These are phyloP conservation scores for Eutrema heterophyllum DNA, from an alignment of 345 rosid species.

Conservation along the genomic window DNA sequence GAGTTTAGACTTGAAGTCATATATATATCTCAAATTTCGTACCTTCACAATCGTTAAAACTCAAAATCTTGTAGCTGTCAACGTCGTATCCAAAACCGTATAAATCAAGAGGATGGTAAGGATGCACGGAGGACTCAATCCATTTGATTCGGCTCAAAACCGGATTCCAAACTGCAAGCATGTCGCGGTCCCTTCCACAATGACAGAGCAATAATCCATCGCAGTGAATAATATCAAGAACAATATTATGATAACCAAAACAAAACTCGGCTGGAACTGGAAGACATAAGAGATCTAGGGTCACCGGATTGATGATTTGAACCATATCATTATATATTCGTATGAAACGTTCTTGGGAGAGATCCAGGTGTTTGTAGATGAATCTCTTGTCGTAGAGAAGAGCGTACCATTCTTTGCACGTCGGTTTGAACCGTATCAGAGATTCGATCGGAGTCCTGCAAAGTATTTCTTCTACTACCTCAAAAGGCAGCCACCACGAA, in stretches of 20 bases:
- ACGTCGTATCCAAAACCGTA: background rate
- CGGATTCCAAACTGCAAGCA: background rate
- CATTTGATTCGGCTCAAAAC: background rate
- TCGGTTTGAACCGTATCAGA: background rate
- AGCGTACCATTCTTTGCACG: background rate
- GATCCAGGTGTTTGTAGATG: background rate
- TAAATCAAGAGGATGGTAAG: rapidly evolving
- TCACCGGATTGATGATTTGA: background rate
- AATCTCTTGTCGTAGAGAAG: background rate
- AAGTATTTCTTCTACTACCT: background rate
- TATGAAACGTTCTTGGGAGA: background rate
- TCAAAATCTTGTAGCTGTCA: no score
- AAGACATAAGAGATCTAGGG: background rate
- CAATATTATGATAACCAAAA: background rate
- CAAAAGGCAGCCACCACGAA: background rate
- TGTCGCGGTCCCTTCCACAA: rapidly evolving
- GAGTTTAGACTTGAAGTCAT: background rate
- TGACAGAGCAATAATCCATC: background rate
- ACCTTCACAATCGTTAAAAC: background rate
- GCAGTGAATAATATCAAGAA: background rate
- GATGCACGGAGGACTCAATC: background rate
- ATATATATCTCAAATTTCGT: background rate
- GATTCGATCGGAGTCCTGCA: background rate
- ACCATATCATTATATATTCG: background rate
- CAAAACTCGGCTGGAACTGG: background rate